These are phyloP conservation scores for Scedosporium boydii DNA, from an alignment of 2,329 filamentous ascomycete species.

Conservation along the genomic window DNA sequence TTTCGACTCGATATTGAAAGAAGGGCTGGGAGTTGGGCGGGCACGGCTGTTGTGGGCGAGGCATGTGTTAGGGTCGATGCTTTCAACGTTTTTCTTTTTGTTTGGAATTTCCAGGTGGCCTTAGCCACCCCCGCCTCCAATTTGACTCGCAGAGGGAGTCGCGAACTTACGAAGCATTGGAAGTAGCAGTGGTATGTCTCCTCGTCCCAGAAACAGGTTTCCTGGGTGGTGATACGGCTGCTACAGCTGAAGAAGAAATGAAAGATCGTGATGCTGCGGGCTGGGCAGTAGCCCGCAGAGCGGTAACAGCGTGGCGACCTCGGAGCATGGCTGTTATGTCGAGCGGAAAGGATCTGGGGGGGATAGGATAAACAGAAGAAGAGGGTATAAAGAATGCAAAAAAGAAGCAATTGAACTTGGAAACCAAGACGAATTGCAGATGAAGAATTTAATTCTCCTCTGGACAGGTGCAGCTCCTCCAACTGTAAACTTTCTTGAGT, in stretches of 20 bases:
- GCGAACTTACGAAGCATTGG: slow-evolving; percentile 42
- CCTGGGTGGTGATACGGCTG: slow-evolving; percentile 25
- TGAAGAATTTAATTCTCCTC: slow-evolving; percentile 2
- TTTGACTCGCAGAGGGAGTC: slow-evolving; percentile 5
- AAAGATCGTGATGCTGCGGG: slow-evolving; percentile 23
- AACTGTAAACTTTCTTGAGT: not conserved
- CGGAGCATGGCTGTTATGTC: slow-evolving; percentile 34
- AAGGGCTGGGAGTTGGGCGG: slow-evolving; percentile 53
- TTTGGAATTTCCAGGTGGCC: not conserved
- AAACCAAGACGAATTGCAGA: not conserved
- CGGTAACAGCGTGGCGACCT: slow-evolving; percentile 35
- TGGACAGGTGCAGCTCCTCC: not conserved
- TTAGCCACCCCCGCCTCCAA: not conserved
- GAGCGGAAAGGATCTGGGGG: slow-evolving; percentile 2
- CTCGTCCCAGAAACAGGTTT: slow-evolving; percentile 32
- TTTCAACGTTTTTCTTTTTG: slow-evolving; percentile 4
- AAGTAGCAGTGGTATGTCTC: slow-evolving; percentile 39
- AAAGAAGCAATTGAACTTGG: not conserved
- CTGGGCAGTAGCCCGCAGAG: slow-evolving; percentile 33
- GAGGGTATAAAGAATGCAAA: slow-evolving; percentile 3
- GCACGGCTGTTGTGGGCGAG: slow-evolving; percentile 18
- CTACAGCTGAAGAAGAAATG: slow-evolving; percentile 27
- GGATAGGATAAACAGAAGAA: slow-evolving; percentile 1
- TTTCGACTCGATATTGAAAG: slow-evolving; percentile 42
- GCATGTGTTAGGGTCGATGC: not conserved